Evolutionary conservation across 805 yeast species (phyloP).

Genomic region (Starmerella bombi): DNA sequence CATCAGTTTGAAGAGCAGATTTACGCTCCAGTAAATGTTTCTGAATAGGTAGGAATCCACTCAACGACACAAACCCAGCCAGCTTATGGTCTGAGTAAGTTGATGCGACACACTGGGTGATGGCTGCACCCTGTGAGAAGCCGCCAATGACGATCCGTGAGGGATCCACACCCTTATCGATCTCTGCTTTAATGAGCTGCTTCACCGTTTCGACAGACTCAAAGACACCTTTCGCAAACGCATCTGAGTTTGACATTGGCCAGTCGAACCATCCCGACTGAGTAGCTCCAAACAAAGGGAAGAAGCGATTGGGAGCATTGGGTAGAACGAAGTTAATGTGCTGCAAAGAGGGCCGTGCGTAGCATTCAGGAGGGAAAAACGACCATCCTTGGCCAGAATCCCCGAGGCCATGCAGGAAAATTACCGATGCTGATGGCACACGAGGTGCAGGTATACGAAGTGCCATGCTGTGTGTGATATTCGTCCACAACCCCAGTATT

Average conservation of each 20-base stretch:
- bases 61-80: slow-evolving; percentile 65
- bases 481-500: no score
- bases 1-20: slow-evolving; percentile 36
- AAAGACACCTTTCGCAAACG: slow-evolving; percentile 29
- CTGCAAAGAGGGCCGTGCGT: slow-evolving; percentile 32
- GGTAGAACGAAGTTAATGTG: slow-evolving; percentile 74
- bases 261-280: slow-evolving; percentile 80
- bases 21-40: slow-evolving; percentile 11
- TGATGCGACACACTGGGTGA: slow-evolving; percentile 36
- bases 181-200: slow-evolving; percentile 25
- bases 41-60: slow-evolving; percentile 50
- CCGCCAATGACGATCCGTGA: slow-evolving; percentile 77
- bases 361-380: slow-evolving; percentile 55
- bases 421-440: slow-evolving; percentile 49
- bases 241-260: slow-evolving; percentile 14
- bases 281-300: slow-evolving; percentile 47
- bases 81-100: slow-evolving; percentile 34
- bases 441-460: slow-evolving; percentile 31
- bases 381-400: slow-evolving; percentile 86
- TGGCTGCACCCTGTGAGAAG: slow-evolving; percentile 86
- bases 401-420: slow-evolving; percentile 82
- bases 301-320: slow-evolving; percentile 64
- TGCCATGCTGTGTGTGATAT: no score
- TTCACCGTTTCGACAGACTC: slow-evolving; percentile 25
- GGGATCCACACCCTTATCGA: slow-evolving; percentile 27